Percentiles rank a stretch among this genome's conserved stretches.
phyloP scores from a whole-genome alignment of 1,284 basidiomycete genomes.

The Cronartium quercuum region DNA sequence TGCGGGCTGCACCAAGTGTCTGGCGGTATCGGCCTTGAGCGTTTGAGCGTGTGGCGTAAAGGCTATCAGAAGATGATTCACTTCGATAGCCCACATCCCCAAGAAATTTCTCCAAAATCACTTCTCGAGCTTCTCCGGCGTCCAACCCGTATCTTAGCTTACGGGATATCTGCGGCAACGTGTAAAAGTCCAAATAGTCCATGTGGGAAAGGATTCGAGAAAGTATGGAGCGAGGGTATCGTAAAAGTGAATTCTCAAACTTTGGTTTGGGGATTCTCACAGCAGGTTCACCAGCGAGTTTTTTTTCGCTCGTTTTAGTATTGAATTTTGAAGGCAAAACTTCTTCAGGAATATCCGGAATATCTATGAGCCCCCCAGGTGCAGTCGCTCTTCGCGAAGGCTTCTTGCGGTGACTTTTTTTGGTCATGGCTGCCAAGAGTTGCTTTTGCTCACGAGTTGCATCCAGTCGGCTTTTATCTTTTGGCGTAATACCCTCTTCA shows the following conservation, averaged over 20 bases:
- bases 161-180: conserved; percentile 21
- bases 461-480: not conserved
- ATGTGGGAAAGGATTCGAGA: conserved; percentile 8
- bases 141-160: not conserved
- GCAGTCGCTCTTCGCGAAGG: not conserved
- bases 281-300: not conserved
- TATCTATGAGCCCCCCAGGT: not conserved
- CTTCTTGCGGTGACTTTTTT: not conserved
- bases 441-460: not conserved
- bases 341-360: too few relatives aligned
- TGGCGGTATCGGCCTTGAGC: not conserved
- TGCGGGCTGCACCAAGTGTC: not conserved
- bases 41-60: not conserved
- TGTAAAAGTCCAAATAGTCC: conserved; percentile 38
- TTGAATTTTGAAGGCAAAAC: too few relatives aligned
- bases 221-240: conserved; percentile 12
- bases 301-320: too few relatives aligned
- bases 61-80: not conserved
- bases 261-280: conserved; percentile 6
- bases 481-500: not conserved
- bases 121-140: conserved; percentile 1
- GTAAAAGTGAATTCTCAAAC: conserved; percentile 10
- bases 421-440: not conserved
- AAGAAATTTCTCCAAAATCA: conserved; percentile 25
- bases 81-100: conserved; percentile 22